Conservation (phyloP, 2,329 filamentous ascomycete genomes). For the Zalaria sp. region DNA sequence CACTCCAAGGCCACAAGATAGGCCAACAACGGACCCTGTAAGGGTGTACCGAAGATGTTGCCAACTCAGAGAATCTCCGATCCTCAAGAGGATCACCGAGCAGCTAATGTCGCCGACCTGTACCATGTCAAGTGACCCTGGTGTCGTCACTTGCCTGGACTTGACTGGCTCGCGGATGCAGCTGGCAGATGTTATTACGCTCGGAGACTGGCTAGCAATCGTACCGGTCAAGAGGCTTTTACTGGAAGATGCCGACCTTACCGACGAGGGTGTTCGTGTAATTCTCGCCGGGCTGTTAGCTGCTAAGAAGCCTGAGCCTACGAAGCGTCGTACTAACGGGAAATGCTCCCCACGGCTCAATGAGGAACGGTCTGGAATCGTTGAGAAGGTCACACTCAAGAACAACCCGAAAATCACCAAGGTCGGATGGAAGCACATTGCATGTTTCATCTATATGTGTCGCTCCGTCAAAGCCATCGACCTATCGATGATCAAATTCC, state of each 20-base stretch:
- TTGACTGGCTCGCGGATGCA: conserved; percentile 75
- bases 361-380: conserved; percentile 49
- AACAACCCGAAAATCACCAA: conserved; percentile 73
- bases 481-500: conserved; percentile 72
- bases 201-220: conserved; percentile 87
- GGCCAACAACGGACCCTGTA: conserved; percentile 78
- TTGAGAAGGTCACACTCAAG: conserved; percentile 78
- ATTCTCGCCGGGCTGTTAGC: conserved; percentile 76
- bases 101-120: conserved; percentile 65
- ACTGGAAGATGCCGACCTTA: conserved; percentile 75
- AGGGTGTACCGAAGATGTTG: conserved; percentile 91
- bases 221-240: conserved; percentile 80
- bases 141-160: conserved; percentile 71
- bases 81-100: conserved; percentile 81
- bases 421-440: conserved; percentile 85
- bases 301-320: conserved; percentile 49
- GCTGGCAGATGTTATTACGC: conserved; percentile 66
- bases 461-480: conserved; percentile 76
- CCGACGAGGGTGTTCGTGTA: conserved; percentile 73
- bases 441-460: conserved; percentile 81
- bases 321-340: conserved; percentile 3
- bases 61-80: conserved; percentile 81
- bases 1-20: conserved; percentile 40
- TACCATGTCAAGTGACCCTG: conserved; percentile 46
- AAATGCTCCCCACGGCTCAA: conserved; percentile 15